These are phyloP conservation scores for Alternaria tenuissima DNA, from an alignment of 2,329 filamentous ascomycete species.

Conservation along the genomic window DNA sequence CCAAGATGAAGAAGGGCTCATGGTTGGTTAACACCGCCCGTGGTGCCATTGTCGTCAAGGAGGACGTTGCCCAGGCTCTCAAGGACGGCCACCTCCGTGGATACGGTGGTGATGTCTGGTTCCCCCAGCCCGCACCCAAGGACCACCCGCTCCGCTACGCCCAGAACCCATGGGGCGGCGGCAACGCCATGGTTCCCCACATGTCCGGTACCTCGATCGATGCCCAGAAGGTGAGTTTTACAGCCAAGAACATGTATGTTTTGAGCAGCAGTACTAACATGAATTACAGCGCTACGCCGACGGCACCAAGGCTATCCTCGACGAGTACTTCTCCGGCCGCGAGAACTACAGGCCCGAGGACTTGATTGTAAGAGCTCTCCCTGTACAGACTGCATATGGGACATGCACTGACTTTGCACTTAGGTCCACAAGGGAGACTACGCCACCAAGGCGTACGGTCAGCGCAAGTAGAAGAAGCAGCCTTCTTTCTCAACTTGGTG, in stretches of 20 bases:
- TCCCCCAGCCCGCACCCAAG: slow-evolving; percentile 93
- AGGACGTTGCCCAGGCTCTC: slow-evolving; percentile 94
- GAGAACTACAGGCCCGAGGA: slow-evolving; percentile 90
- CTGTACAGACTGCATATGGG: no score
- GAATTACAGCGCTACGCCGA: slow-evolving; percentile 69
- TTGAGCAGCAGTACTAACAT: slow-evolving; percentile 13
- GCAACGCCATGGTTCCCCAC: slow-evolving; percentile 98
- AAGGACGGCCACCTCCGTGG: slow-evolving; percentile 89
- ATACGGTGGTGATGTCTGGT: slow-evolving; percentile 92
- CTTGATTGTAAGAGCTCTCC: slow-evolving; percentile 71
- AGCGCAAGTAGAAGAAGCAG: slow-evolving; percentile 65
- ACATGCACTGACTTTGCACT: no score
- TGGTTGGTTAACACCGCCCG: slow-evolving; percentile 99
- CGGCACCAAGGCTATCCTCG: slow-evolving; percentile 87
- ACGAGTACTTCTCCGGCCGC: slow-evolving; percentile 87
- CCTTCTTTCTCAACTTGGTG: slow-evolving; percentile 5
- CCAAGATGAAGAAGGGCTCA: slow-evolving; percentile 98
- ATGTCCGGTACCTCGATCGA: slow-evolving; percentile 99
- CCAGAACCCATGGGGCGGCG: slow-evolving; percentile 93
- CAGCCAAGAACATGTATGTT: neutral
- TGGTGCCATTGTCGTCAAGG: slow-evolving; percentile 98
- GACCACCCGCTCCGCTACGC: slow-evolving; percentile 93
- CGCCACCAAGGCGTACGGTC: slow-evolving; percentile 91
- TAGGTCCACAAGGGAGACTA: slow-evolving; percentile 77
- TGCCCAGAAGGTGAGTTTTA: slow-evolving; percentile 72